These are phyloP conservation scores for Metschnikowia gelsemii DNA, from an alignment of 805 yeast genomes.

Conservation along the genomic window DNA sequence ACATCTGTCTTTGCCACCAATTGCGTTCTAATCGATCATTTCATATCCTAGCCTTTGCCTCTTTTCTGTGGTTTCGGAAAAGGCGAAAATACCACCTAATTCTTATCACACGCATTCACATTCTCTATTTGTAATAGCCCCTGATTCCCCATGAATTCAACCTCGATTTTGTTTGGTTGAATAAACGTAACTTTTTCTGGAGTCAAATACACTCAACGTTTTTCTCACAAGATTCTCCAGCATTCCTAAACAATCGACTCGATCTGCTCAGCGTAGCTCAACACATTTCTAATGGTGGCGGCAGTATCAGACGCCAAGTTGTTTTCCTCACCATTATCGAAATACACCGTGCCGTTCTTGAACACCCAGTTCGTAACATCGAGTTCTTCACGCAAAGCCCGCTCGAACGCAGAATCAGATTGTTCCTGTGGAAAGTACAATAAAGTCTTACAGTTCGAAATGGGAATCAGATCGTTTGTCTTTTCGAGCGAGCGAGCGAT, in stretches of 20 bases:
- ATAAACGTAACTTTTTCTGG: too few relatives aligned
- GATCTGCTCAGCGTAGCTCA: constrained; percentile 84
- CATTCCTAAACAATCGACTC: constrained; percentile 75
- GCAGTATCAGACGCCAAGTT: constrained; percentile 36
- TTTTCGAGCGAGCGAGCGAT: constrained; percentile 81
- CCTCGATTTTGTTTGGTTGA: too few relatives aligned
- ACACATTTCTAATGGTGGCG: constrained; percentile 63
- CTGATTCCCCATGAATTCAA: too few relatives aligned
- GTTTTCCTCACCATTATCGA: constrained; percentile 53
- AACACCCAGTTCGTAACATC: constrained; percentile 57
- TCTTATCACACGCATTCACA: too few relatives aligned
- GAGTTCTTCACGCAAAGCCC: constrained; percentile 31
- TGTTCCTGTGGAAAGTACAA: constrained; percentile 60
- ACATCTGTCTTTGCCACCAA: too few relatives aligned
- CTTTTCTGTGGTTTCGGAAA: too few relatives aligned
- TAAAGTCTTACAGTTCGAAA: constrained; percentile 78
- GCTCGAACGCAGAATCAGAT: constrained; percentile 34
- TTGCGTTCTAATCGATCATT: too few relatives aligned
- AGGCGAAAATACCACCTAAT: too few relatives aligned
- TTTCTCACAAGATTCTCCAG: too few relatives aligned
- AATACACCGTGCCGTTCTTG: constrained; percentile 50
- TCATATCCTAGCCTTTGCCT: too few relatives aligned
- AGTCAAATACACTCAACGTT: too few relatives aligned
- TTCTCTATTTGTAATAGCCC: too few relatives aligned
- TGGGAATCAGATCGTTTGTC: constrained; percentile 73